phyloP scores from a whole-genome alignment of 768 basidiomycete genomes.

The Boletus barrowsii region DNA sequence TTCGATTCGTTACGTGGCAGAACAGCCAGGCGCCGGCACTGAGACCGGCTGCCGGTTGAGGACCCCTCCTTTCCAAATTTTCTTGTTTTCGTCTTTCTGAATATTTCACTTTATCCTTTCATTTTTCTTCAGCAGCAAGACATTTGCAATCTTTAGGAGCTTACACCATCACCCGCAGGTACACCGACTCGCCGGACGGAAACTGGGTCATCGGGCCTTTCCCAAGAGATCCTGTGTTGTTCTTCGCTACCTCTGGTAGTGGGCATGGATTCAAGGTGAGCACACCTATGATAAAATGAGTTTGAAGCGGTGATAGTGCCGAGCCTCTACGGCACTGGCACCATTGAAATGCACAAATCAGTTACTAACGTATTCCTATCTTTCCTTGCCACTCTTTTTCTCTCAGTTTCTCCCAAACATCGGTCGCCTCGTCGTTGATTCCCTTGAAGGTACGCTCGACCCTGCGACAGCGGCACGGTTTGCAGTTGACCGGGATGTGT shows the following conservation, averaged over 20 bases:
- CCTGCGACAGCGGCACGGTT: slow-evolving; percentile 56
- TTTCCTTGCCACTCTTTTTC: neutral
- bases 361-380: neutral
- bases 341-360: neutral
- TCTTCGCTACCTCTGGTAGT: slow-evolving; percentile 85
- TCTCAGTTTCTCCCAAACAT: slow-evolving; percentile 82
- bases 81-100: neutral
- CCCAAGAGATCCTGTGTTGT: slow-evolving; percentile 52
- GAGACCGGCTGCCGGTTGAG: neutral
- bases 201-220: slow-evolving; percentile 88
- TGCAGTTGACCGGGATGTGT: slow-evolving; percentile 48
- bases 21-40: neutral
- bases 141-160: neutral
- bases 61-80: slow-evolving; percentile 8
- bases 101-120: neutral
- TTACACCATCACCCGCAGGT: slow-evolving; percentile 49
- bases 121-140: neutral
- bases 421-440: slow-evolving; percentile 71
- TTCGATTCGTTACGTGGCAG: neutral
- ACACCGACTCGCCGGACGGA: slow-evolving; percentile 81
- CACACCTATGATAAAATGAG: neutral
- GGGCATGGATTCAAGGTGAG: slow-evolving; percentile 85
- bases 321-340: neutral
- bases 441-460: slow-evolving; percentile 63
- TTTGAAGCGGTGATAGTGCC: neutral